phyloP scores from a whole-genome alignment of 768 basidiomycete species.

The Botryobasidium botryosum region DNA sequence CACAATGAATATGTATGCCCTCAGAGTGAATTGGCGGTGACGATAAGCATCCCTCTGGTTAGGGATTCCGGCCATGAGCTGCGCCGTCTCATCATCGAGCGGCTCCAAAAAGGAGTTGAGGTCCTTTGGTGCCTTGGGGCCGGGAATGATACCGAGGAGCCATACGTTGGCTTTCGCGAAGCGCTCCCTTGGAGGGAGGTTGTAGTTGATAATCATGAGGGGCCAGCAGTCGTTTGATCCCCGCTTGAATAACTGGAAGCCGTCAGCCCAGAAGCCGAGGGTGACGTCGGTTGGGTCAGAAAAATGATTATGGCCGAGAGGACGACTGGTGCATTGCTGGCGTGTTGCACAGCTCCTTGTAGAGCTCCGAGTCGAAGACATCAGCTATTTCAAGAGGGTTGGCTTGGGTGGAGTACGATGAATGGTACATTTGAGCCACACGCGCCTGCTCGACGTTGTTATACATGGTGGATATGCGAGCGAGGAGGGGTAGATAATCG shows the following conservation, averaged over 20 bases:
- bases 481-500: too few relatives aligned
- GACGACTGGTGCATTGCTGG: too few relatives aligned
- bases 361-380: too few relatives aligned
- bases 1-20: slow-evolving; percentile 18
- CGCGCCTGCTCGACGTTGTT: too few relatives aligned
- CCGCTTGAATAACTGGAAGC: slow-evolving; percentile 25
- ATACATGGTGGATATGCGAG: too few relatives aligned
- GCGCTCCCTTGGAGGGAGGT: slow-evolving; percentile 24
- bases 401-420: too few relatives aligned
- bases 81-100: slow-evolving; percentile 21
- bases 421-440: too few relatives aligned
- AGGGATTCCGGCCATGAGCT: slow-evolving; percentile 22
- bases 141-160: slow-evolving; percentile 28
- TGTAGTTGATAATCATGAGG: slow-evolving; percentile 27
- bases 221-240: slow-evolving; percentile 21
- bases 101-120: slow-evolving; percentile 25
- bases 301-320: slow-evolving; percentile 22
- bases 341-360: too few relatives aligned
- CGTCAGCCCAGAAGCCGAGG: slow-evolving; percentile 27
- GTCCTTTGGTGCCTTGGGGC: slow-evolving; percentile 27
- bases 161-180: slow-evolving; percentile 23
- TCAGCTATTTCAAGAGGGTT: too few relatives aligned
- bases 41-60: slow-evolving; percentile 16
- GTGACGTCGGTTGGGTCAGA: slow-evolving; percentile 25
- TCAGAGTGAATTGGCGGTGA: slow-evolving; percentile 18